These are phyloP conservation scores for Ramalina peruviana DNA, from an alignment of 495 filamentous ascomycete genomes.

Conservation along the genomic window DNA sequence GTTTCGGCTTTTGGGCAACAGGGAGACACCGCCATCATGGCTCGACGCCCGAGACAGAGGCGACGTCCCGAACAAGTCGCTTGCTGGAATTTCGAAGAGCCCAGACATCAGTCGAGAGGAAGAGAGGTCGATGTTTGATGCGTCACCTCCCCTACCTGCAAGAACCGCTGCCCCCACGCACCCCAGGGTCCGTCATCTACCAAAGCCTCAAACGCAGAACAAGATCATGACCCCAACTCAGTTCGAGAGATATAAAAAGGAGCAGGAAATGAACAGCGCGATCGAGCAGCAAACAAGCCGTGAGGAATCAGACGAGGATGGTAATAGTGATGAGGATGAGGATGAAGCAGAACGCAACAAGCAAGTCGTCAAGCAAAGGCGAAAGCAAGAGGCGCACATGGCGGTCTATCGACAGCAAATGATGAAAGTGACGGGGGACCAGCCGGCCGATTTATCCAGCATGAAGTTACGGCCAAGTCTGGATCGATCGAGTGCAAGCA, in stretches of 20 bases:
- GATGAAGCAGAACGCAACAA: constrained; percentile 46
- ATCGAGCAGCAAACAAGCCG: constrained; percentile 31
- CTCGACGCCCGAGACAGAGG: constrained; percentile 7
- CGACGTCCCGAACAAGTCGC: constrained; percentile 6
- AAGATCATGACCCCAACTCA: constrained; percentile 85
- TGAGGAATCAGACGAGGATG: constrained; percentile 33
- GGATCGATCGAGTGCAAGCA: constrained; percentile 30
- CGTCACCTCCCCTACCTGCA: constrained; percentile 6
- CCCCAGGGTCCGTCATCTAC: background rate
- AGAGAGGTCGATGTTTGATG: constrained; percentile 14
- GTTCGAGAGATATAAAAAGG: constrained; percentile 69
- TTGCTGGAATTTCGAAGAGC: constrained; percentile 14
- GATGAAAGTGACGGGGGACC: constrained; percentile 88
- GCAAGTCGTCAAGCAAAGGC: constrained; percentile 58
- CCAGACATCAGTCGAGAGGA: constrained; percentile 8
- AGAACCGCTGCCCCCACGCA: background rate
- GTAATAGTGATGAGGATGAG: constrained; percentile 53
- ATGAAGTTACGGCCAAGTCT: constrained; percentile 24
- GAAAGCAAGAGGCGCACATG: constrained; percentile 84
- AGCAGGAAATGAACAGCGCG: constrained; percentile 56
- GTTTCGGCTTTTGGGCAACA: background rate
- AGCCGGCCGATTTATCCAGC: constrained; percentile 25
- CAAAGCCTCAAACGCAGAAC: constrained; percentile 22
- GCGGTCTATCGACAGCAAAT: constrained; percentile 87
- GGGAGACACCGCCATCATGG: background rate